Evolutionary conservation across 805 yeast species (phyloP), one percentile per base, ranked within the genome.

Genomic region (Yamadazyma endophytica): DNA sequence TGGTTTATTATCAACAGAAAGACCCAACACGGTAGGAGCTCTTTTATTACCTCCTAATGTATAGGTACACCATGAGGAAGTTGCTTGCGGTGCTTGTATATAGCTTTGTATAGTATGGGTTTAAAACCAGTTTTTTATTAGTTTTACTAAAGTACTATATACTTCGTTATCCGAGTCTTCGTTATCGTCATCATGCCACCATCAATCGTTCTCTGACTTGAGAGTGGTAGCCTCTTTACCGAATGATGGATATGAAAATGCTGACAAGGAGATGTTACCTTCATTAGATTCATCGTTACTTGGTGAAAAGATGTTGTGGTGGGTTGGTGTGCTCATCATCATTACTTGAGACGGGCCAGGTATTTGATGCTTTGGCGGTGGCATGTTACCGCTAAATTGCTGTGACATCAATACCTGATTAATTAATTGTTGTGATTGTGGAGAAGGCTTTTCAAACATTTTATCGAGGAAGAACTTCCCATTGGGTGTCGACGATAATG

Each of bases 1-100:
- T 56, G 90, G 85, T 46, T 56, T 85, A 25, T 57, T 85, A 36
- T 88, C 90, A 1, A 82, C 90, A 0, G 95, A 86, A 50, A 64
- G 95, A 43, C 86, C 89, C 0, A 61, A 68, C 16, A 79, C 77
- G 19, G 77, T 85, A n/a, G 88, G 78, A 1, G 92, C 84, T 0
- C 57, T 85, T 19, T 59, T 85, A 29, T 59, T 86, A 25, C 86
- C 94, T 14, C 84, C 90, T 3, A 73, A 79, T 40, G 53, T 77
- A 39, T 75, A 54, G 38, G 7, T n/a, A 6, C 6, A 22, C 4
- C 14, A 18, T 18, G 12, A 6, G 8, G 21, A 19, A 19, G 11
- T 19, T 19, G 21, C 11, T n/a, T n/a, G n/a, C n/a, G n/a, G n/a
- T n/a, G n/a, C n/a, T n/a, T n/a, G n/a, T n/a, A n/a, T n/a, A n/a